A percentile compares a stretch with the other conserved stretches of the same genome.
phyloP scores from a whole-genome alignment of 2,329 filamentous ascomycete genomes.

The Didymella sp. region DNA sequence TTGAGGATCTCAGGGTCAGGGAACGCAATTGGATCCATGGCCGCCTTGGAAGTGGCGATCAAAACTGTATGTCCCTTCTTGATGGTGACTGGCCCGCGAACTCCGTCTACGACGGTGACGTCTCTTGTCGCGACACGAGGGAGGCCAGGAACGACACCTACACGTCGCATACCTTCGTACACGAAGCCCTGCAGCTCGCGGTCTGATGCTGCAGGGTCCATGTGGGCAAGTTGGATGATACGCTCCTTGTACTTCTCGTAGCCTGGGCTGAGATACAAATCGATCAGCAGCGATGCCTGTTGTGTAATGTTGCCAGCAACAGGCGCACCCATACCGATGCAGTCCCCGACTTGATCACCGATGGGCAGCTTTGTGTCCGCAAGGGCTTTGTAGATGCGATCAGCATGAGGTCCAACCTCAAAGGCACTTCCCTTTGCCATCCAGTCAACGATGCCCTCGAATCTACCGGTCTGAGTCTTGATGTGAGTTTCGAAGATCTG shows the following conservation, averaged over 20 bases:
- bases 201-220: slow-evolving; percentile 62
- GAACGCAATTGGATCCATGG: slow-evolving; percentile 44
- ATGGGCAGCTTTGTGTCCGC: slow-evolving; percentile 56
- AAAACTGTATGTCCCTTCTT: slow-evolving; percentile 49
- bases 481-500: slow-evolving; percentile 72
- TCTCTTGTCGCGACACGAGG: slow-evolving; percentile 57
- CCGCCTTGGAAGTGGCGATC: slow-evolving; percentile 52
- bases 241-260: slow-evolving; percentile 61
- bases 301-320: slow-evolving; percentile 61
- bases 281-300: slow-evolving; percentile 61
- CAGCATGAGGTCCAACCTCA: slow-evolving; percentile 60
- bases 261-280: slow-evolving; percentile 58
- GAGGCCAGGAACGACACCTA: slow-evolving; percentile 60
- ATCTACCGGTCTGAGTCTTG: slow-evolving; percentile 65
- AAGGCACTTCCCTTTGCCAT: slow-evolving; percentile 59
- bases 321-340: slow-evolving; percentile 59
- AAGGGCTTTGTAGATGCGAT: slow-evolving; percentile 60
- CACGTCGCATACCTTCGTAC: slow-evolving; percentile 63
- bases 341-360: slow-evolving; percentile 59
- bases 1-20: slow-evolving; percentile 43
- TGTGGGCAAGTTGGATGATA: slow-evolving; percentile 59
- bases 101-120: slow-evolving; percentile 59
- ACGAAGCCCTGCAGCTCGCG: slow-evolving; percentile 61
- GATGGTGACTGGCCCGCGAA: slow-evolving; percentile 56
- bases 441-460: slow-evolving; percentile 59